Conservation (phyloP, 129 eudicot species). For the Solidago caesia region DNA sequence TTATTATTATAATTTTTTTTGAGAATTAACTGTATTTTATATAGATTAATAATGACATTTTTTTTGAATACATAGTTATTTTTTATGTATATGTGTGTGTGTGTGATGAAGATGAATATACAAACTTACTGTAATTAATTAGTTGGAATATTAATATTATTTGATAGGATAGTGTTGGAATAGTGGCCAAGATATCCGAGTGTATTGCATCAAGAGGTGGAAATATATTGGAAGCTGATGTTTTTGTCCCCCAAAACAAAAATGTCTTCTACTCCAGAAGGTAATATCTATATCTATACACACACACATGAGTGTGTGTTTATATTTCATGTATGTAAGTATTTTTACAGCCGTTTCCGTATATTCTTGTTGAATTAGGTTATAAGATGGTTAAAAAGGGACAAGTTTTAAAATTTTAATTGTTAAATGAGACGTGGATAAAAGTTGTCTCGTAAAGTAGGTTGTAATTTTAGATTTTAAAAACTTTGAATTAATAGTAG, state of each 20-base stretch:
- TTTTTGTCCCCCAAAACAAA: conserved; percentile 87
- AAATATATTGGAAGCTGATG: conserved; percentile 79
- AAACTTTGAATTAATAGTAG: background rate
- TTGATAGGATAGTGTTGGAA: conserved; percentile 80
- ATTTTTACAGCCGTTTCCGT: background rate
- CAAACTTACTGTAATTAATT: background rate
- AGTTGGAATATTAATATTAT: conserved; percentile 3
- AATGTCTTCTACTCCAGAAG: conserved; percentile 91
- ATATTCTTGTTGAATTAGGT: background rate
- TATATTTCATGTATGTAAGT: background rate
- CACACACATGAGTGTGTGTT: background rate
- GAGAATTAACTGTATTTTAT: background rate
- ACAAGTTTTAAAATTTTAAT: too few species aligned
- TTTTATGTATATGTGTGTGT: background rate
- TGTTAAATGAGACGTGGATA: too few species aligned
- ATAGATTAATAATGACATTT: background rate
- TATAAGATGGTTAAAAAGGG: too few species aligned
- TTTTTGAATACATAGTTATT: background rate
- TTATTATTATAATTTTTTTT: background rate
- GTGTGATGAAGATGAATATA: too few species aligned
- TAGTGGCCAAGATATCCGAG: conserved; percentile 88
- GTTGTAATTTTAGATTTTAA: too few species aligned
- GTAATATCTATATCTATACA: conserved; percentile 29
- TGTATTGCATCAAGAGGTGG: conserved; percentile 95
- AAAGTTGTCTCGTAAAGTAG: too few species aligned